Percentiles rank a stretch among this genome's conserved stretches.
Conservation (phyloP, 495 filamentous ascomycete species). For the Copromyces sp. region DNA sequence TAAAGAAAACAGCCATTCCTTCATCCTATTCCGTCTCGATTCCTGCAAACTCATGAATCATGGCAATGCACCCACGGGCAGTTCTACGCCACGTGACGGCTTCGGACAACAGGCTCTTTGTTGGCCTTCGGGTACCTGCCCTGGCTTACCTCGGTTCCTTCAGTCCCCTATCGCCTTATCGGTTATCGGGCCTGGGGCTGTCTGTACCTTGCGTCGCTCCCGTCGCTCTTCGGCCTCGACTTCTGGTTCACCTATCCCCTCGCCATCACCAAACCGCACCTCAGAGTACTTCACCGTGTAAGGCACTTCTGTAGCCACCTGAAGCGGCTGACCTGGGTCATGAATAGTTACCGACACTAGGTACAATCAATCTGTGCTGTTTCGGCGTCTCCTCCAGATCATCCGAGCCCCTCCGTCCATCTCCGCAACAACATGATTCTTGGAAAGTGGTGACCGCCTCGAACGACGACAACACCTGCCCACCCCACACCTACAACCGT, state of each 20-base stretch:
- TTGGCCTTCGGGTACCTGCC: neutral
- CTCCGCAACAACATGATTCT: neutral
- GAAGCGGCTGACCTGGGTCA: neutral
- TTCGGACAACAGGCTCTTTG: neutral
- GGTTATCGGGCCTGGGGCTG: neutral
- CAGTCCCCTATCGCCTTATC: neutral
- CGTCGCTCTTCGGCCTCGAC: neutral
- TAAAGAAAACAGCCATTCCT: neutral
- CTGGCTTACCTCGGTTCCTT: neutral
- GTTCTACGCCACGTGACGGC: neutral
- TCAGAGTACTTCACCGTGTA: neutral
- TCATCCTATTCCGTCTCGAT: neutral
- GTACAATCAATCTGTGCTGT: neutral
- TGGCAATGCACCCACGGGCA: neutral
- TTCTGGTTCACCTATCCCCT: neutral
- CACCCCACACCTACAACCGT: neutral
- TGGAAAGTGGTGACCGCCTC: neutral
- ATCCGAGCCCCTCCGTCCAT: neutral
- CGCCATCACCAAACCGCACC: neutral
- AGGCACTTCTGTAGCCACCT: neutral
- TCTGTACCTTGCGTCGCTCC: neutral
- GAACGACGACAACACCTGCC: neutral
- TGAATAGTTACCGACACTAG: neutral
- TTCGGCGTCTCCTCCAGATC: neutral
- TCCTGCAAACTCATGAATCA: neutral